Conservation (phyloP, 306 rosid species). For the Ochetophila trinervis region DNA sequence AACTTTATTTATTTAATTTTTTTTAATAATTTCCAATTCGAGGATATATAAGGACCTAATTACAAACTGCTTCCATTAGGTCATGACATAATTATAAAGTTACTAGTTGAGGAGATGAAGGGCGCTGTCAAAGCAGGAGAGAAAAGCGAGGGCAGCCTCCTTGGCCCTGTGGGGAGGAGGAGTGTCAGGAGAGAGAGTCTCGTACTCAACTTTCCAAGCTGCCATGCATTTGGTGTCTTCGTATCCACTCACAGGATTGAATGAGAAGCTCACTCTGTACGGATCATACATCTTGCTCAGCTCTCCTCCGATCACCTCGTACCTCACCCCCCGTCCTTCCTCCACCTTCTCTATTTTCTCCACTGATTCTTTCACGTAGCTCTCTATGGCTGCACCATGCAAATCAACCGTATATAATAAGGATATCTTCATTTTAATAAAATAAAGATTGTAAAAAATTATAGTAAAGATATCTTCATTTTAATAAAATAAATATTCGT, state of each 20-base stretch:
- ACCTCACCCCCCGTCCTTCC: conserved; percentile 32
- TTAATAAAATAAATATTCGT: too few species aligned
- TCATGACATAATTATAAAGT: too few species aligned
- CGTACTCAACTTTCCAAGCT: conserved; percentile 36
- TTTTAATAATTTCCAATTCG: too few species aligned
- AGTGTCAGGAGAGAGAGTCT: conserved; percentile 14
- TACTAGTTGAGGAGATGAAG: too few species aligned
- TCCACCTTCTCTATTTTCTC: conserved; percentile 43
- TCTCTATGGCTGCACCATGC: conserved; percentile 25
- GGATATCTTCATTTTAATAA: too few species aligned
- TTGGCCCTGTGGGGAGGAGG: conserved; percentile 39
- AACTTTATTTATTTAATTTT: too few species aligned
- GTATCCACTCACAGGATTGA: conserved; percentile 32
- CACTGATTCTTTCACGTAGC: conserved; percentile 38
- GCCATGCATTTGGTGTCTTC: conserved; percentile 31
- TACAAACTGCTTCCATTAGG: too few species aligned
- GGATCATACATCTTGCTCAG: conserved; percentile 35
- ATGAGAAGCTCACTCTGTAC: conserved; percentile 40
- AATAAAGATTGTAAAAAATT: too few species aligned
- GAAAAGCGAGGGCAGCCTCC: conserved; percentile 39
- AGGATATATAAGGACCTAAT: too few species aligned
- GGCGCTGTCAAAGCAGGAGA: conserved; percentile 31
- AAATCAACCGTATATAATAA: too few species aligned
- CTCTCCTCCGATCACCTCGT: conserved; percentile 39
- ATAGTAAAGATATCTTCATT: too few species aligned